Evolutionary conservation across 345 rosid genomes (phyloP).

Genomic region (Euphorbia peplus): DNA sequence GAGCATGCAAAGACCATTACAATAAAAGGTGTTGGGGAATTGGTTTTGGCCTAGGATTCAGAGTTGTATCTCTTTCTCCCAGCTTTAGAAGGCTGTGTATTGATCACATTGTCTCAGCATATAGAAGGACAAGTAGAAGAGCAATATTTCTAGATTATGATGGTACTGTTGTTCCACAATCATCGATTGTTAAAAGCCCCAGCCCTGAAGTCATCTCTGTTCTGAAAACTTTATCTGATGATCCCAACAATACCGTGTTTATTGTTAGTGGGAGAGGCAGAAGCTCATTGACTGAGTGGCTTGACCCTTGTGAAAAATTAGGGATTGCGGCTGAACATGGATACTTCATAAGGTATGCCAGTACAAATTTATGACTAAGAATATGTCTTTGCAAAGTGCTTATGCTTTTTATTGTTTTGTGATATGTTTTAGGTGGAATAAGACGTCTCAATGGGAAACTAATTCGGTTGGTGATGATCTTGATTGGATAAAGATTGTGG

Average conservation of each 20-base stretch:
- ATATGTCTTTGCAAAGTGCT: not conserved
- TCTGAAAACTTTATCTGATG: conserved; percentile 49
- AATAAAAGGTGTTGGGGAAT: conserved; percentile 78
- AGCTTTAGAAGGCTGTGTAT: conserved; percentile 58
- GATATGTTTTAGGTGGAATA: conserved; percentile 48
- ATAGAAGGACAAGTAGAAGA: conserved; percentile 54
- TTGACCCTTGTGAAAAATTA: conserved; percentile 62
- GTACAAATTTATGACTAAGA: not conserved
- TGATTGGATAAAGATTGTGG: conserved; percentile 74
- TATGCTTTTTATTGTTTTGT: not conserved
- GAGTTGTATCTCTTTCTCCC: conserved; percentile 67
- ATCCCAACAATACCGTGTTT: conserved; percentile 68
- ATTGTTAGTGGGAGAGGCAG: conserved; percentile 76
- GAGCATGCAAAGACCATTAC: conserved; percentile 69
- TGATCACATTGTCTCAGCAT: conserved; percentile 59
- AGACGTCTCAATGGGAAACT: conserved; percentile 61
- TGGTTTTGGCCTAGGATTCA: conserved; percentile 69
- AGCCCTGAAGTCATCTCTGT: conserved; percentile 52
- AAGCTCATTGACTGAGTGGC: conserved; percentile 56
- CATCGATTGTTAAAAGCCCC: conserved; percentile 56
- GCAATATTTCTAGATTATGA: conserved; percentile 80
- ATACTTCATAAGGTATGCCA: conserved; percentile 53
- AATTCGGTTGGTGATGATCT: conserved; percentile 51
- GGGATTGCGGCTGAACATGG: conserved; percentile 94
- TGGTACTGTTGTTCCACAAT: conserved; percentile 66